A percentile compares a stretch with the other conserved stretches of the same genome.
These are phyloP conservation scores for Persicaria maculosa DNA, from an alignment of 148 eudicot genomes.

Conservation along the genomic window DNA sequence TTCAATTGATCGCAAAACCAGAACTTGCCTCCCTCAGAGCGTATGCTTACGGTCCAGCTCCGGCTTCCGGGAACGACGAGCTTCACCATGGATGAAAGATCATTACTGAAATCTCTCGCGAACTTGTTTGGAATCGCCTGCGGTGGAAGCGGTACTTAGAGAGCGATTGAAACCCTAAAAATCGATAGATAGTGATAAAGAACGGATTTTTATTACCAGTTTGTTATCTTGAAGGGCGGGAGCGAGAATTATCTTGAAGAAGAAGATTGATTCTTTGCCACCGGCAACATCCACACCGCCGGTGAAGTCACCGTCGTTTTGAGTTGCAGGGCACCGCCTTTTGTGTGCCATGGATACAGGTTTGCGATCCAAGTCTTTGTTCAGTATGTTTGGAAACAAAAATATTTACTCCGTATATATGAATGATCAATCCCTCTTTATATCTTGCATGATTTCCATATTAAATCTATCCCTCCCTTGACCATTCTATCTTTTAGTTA, in stretches of 20 bases:
- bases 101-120: conserved; percentile 12
- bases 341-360: background rate
- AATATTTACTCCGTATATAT: background rate
- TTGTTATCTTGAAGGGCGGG: background rate
- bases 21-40: conserved; percentile 19
- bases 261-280: background rate
- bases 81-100: conserved; percentile 21
- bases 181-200: background rate
- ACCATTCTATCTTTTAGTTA: no score
- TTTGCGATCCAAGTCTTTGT: background rate
- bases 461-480: no score
- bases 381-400: background rate
- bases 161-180: background rate
- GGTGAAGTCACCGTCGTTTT: background rate
- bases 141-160: background rate
- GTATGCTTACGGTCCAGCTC: conserved; percentile 24
- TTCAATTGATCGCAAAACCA: conserved; percentile 41
- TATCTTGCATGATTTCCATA: no score
- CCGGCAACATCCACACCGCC: background rate
- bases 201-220: background rate
- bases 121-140: background rate
- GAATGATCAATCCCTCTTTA: no score
- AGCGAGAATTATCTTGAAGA: conserved; percentile 6
- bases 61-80: conserved; percentile 36
- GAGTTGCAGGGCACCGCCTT: background rate